These are phyloP conservation scores for Ettlia oleoabundans DNA, from an alignment of 139 green algal genomes.

Conservation along the genomic window DNA sequence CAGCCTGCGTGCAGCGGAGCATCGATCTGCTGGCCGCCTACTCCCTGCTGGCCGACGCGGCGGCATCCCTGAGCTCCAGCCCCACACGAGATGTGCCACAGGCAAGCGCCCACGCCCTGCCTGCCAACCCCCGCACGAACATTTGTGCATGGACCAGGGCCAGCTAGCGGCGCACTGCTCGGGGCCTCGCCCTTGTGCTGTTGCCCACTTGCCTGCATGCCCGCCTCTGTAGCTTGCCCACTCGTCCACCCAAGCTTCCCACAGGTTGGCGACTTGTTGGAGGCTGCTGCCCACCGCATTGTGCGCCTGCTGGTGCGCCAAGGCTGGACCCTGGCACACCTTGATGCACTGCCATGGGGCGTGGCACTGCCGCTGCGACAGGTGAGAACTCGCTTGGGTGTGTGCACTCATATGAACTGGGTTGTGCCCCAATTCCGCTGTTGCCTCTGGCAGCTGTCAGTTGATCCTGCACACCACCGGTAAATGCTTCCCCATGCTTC, in stretches of 20 bases:
- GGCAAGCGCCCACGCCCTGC: neutral
- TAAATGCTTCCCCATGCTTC: too few relatives aligned
- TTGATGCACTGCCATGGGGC: slow-evolving; percentile 78
- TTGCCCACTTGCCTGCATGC: neutral
- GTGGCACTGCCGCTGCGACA: slow-evolving; percentile 79
- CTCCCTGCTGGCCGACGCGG: slow-evolving; percentile 15
- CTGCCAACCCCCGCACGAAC: too few relatives aligned
- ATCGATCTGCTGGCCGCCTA: slow-evolving; percentile 41
- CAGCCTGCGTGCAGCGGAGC: slow-evolving; percentile 40
- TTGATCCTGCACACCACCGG: too few relatives aligned
- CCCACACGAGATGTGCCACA: neutral
- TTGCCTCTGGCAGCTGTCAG: too few relatives aligned
- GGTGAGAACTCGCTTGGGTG: too few relatives aligned
- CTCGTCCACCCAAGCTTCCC: neutral
- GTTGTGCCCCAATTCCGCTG: too few relatives aligned
- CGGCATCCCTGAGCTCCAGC: neutral
- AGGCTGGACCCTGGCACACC: slow-evolving; percentile 62
- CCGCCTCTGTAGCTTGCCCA: neutral
- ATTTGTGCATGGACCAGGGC: too few relatives aligned
- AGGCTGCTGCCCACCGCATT: slow-evolving; percentile 4
- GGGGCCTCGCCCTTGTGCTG: neutral
- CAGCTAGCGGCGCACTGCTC: too few relatives aligned
- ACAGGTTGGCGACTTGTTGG: slow-evolving; percentile 20
- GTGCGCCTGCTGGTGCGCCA: slow-evolving; percentile 51
- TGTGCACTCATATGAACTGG: too few relatives aligned